Evolutionary conservation across 192 early-diverging fungal genomes (phyloP).

Genomic region (Paraglomus occultum): DNA sequence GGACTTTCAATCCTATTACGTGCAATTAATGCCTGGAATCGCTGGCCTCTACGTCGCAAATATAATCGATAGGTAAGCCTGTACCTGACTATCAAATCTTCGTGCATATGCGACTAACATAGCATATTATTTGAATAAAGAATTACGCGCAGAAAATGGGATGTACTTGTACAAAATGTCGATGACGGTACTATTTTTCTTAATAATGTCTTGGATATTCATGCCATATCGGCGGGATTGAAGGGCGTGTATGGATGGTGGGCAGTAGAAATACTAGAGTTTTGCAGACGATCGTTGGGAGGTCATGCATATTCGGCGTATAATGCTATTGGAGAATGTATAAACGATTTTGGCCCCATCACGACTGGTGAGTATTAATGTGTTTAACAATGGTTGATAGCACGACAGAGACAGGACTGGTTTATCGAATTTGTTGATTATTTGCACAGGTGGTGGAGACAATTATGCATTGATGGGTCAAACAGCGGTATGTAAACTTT

Average conservation of each 20-base stretch:
- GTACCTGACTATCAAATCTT: not conserved
- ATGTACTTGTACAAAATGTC: not conserved
- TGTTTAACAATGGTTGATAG: not conserved
- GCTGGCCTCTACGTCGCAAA: constrained; percentile 50
- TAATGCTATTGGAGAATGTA: constrained; percentile 60
- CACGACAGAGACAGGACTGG: not conserved
- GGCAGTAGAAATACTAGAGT: constrained; percentile 49
- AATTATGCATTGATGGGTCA: constrained; percentile 48
- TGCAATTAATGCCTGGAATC: constrained; percentile 55
- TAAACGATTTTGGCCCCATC: constrained; percentile 60
- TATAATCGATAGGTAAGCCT: constrained; percentile 37
- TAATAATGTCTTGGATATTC: constrained; percentile 52
- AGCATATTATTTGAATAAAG: constrained; percentile 3
- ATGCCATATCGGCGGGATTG: constrained; percentile 56
- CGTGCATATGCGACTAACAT: not conserved
- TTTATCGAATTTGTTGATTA: constrained; percentile 15
- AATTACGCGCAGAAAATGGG: constrained; percentile 35
- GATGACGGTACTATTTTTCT: constrained; percentile 28
- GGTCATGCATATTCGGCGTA: constrained; percentile 68
- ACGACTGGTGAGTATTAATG: constrained; percentile 44
- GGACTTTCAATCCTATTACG: constrained; percentile 65
- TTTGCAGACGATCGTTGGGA: constrained; percentile 53
- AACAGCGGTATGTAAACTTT: constrained; percentile 41
- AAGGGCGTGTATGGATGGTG: constrained; percentile 54
- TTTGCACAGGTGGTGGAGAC: constrained; percentile 42